Base-by-base conservation (phyloP, 2,329 filamentous ascomycete species). In the Fusarium sp. region DNA sequence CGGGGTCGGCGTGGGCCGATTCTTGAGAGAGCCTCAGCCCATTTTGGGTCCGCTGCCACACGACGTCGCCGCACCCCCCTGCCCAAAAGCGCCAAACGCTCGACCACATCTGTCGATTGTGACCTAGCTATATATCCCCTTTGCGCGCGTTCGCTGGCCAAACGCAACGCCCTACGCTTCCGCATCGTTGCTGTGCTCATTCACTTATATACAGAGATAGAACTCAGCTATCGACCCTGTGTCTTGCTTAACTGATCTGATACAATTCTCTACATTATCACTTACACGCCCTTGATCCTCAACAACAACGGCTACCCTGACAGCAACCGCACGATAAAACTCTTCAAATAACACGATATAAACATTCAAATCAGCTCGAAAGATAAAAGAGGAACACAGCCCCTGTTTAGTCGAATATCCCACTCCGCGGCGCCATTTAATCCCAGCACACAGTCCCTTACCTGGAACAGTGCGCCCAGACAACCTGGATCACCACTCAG, bases 1-100 rank as follows among this genome's bases (percentile, higher is more conserved):
- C 76, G 74, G 76, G 76, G 76, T 78, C 76, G 76, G 79, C 73
- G 79, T 80, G 79, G 79, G 75, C 79, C 79, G 79, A 80, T 81
- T 78, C 73, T 78, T 65, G 72, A 72, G 74, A 72, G 74, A 78
- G 77, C 68, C 77, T 80, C 79, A 80, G 79, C 73, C 79, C 79
- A 80, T 79, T 80, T 70, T 77, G 73, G 76, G 69, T 75, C 78
- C 79, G 75, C 78, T 75, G 77, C 77, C 77, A 78, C 77, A 78
- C 77, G 76, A 79, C 79, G 76, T 80, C 77, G 73, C 69, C 78
- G 77, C 79, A 81, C 77, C 75, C 73, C 76, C 76, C 75, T 77
- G 76, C 64, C 49, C 60, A 64, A 66, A 69, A 67, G 68, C 70
- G 69, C 52, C 62, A 69, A 67, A 69, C 70, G 69, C 70, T 75